Percentiles rank a stretch among this genome's conserved stretches.
These are phyloP conservation scores for Cadophora sp. DNA, from an alignment of 2,329 filamentous ascomycete genomes.

Conservation along the genomic window DNA sequence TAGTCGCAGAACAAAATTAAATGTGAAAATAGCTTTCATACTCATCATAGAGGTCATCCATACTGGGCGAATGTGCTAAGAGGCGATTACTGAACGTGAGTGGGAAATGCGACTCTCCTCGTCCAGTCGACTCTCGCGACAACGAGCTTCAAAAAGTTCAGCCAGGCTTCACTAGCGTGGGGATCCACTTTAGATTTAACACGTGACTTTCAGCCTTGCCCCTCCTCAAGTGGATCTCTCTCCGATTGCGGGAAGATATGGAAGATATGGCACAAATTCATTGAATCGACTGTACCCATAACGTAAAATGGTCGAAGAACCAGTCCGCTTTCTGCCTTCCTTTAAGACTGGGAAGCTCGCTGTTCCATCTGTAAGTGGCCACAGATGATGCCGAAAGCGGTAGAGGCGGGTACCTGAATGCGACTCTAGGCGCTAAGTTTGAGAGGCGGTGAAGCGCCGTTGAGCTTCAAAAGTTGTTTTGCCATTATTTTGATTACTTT, in stretches of 20 bases:
- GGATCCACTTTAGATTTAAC: background rate
- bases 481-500: conserved; percentile 12
- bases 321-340: background rate
- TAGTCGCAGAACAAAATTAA: conserved; percentile 27
- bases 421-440: background rate
- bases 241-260: background rate
- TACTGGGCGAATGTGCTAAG: conserved; percentile 46
- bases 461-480: conserved; percentile 17
- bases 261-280: background rate
- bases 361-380: background rate
- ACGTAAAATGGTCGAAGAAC: background rate
- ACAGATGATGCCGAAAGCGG: background rate
- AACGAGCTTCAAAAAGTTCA: conserved; percentile 38
- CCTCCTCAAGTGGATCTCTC: conserved; percentile 9
- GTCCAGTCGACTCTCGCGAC: conserved; percentile 29
- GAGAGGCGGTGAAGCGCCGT: conserved; percentile 16
- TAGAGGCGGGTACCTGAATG: conserved; percentile 18
- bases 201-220: conserved; percentile 36
- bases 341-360: background rate
- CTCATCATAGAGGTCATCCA: conserved; percentile 99
- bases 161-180: conserved; percentile 9
- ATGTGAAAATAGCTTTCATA: conserved; percentile 49
- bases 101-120: conserved; percentile 30
- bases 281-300: background rate
- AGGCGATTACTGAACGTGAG: conserved; percentile 10